phyloP scores from a whole-genome alignment of 148 eudicot genomes.

The Rhododendron mucronatum region DNA sequence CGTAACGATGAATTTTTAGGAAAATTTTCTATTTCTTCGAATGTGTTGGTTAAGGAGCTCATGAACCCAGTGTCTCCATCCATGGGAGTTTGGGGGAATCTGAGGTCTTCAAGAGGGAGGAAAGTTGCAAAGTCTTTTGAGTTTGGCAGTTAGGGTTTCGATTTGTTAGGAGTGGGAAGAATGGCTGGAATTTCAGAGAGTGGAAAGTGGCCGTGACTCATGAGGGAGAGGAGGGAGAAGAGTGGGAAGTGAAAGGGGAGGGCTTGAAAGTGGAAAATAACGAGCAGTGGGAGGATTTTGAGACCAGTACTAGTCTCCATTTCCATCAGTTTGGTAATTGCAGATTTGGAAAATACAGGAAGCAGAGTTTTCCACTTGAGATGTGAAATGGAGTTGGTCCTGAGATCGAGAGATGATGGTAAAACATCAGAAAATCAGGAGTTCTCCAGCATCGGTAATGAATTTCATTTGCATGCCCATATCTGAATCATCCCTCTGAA shows the following conservation, averaged over 20 bases:
- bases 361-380: background rate
- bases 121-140: conserved; percentile 31
- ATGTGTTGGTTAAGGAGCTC: conserved; percentile 39
- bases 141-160: conserved; percentile 19
- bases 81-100: conserved; percentile 18
- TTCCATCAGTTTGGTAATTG: background rate
- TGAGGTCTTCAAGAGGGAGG: conserved; percentile 38
- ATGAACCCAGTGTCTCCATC: conserved; percentile 47
- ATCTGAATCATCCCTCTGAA: conserved; percentile 28
- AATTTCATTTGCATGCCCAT: conserved; percentile 45
- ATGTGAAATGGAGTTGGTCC: no score
- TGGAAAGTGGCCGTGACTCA: conserved; percentile 8
- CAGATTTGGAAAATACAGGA: background rate
- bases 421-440: background rate
- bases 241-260: conserved; percentile 7
- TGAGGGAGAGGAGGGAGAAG: conserved; percentile 3
- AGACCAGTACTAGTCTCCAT: conserved; percentile 10
- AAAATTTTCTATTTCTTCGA: conserved; percentile 32
- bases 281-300: conserved; percentile 4
- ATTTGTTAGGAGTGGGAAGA: background rate
- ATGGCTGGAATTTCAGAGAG: background rate
- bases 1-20: conserved; percentile 20
- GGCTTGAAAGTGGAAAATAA: conserved; percentile 20
- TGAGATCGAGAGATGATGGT: no score
- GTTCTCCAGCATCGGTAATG: background rate